These are phyloP conservation scores for Circinella minor DNA, from an alignment of 371 early-diverging fungal genomes.

Conservation along the genomic window DNA sequence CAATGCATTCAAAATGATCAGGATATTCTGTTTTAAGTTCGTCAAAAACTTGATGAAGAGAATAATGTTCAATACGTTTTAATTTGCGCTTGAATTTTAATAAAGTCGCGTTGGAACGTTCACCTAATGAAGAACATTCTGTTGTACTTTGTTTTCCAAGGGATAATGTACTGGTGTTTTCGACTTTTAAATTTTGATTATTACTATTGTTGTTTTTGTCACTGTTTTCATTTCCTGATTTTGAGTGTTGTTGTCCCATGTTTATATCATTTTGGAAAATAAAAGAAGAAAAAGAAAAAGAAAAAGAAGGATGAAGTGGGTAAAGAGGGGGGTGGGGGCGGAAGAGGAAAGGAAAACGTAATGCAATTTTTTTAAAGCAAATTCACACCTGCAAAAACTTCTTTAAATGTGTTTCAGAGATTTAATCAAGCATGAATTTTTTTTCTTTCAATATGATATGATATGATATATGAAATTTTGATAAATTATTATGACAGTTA, in stretches of 20 bases:
- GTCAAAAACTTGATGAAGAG: slow-evolving; percentile 36
- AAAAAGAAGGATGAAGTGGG: neutral
- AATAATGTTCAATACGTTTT: slow-evolving; percentile 36
- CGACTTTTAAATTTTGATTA: neutral
- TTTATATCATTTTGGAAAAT: neutral
- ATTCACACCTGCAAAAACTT: too few species aligned
- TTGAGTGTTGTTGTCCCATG: slow-evolving; percentile 12
- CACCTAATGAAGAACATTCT: slow-evolving; percentile 3
- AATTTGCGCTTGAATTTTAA: slow-evolving; percentile 20
- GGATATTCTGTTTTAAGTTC: slow-evolving; percentile 35
- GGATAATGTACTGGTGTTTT: neutral
- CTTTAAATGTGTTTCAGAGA: too few species aligned
- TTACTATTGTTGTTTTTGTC: neutral
- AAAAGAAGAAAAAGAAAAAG: neutral
- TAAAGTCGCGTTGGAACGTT: neutral
- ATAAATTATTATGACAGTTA: too few species aligned
- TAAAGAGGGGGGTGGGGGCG: too few species aligned
- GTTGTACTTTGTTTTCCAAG: slow-evolving; percentile 1
- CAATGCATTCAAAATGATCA: slow-evolving; percentile 47
- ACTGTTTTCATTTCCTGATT: neutral
- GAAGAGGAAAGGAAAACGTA: too few species aligned
- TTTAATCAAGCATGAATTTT: too few species aligned
- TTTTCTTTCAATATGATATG: too few species aligned
- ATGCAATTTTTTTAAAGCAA: too few species aligned
- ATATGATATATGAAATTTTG: too few species aligned